Percentiles rank a stretch among this genome's conserved stretches.
Evolutionary conservation across 208 protist species (phyloP).

Genomic region (Spongospora subterranea): DNA sequence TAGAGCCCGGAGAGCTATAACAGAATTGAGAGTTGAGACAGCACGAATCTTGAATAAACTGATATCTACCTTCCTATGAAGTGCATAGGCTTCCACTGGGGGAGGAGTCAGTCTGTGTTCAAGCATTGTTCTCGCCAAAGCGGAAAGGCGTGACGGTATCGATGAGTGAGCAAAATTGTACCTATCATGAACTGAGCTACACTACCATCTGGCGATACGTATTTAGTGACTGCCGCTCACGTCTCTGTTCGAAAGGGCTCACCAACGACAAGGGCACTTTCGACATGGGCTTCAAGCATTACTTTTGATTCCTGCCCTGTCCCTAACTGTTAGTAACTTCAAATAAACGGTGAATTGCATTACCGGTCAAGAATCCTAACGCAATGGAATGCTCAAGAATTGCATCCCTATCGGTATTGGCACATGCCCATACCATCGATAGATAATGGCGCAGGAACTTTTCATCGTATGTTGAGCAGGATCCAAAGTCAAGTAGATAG

Average conservation of each 20-base stretch:
- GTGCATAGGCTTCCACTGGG: constrained; percentile 29
- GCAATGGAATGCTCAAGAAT: constrained; percentile 84
- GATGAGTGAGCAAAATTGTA: constrained; percentile 46
- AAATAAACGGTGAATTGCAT: neutral
- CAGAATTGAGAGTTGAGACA: neutral
- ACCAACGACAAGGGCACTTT: constrained; percentile 48
- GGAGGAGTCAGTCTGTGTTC: constrained; percentile 21
- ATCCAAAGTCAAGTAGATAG: constrained; percentile 87
- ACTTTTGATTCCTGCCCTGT: constrained; percentile 78
- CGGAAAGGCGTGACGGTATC: neutral
- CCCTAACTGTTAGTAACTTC: neutral
- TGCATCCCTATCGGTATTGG: constrained; percentile 77
- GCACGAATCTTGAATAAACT: neutral
- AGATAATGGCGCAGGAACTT: constrained; percentile 88
- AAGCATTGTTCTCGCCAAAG: constrained; percentile 12
- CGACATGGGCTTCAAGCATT: constrained; percentile 56
- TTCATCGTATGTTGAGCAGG: constrained; percentile 82
- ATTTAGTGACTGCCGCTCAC: neutral
- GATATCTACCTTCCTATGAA: constrained; percentile 31
- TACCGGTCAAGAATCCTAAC: constrained; percentile 93
- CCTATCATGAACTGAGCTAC: no score
- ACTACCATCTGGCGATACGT: neutral
- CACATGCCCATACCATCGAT: constrained; percentile 85
- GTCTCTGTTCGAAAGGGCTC: constrained; percentile 40
- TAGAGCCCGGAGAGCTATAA: constrained; percentile 30